phyloP scores from a whole-genome alignment of 192 early-diverging fungal species.

The Rhizophagus prolifer region DNA sequence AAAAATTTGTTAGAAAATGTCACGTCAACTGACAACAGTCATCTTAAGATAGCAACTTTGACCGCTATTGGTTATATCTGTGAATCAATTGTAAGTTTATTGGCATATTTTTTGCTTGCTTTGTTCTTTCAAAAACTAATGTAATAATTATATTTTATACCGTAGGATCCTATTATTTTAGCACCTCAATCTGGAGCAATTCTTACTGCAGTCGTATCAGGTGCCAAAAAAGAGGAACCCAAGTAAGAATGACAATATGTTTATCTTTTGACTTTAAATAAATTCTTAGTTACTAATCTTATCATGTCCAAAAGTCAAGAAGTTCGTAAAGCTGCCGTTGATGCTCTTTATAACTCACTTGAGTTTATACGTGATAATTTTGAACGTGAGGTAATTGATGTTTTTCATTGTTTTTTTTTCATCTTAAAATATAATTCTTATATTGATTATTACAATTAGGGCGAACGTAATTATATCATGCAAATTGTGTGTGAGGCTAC shows the following conservation, averaged over 20 bases:
- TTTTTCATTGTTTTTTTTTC: background rate
- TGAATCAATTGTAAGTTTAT: slow-evolving; percentile 74
- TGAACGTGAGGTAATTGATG: slow-evolving; percentile 70
- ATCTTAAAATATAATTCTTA: slow-evolving; percentile 11
- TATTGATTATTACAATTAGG: slow-evolving; percentile 38
- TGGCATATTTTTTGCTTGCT: background rate
- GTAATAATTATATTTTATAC: background rate
- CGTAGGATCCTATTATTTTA: slow-evolving; percentile 76
- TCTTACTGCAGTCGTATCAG: slow-evolving; percentile 91
- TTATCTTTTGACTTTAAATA: slow-evolving; percentile 18
- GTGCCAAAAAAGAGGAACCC: slow-evolving; percentile 90
- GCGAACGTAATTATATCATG: slow-evolving; percentile 98
- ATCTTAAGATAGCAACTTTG: slow-evolving; percentile 78
- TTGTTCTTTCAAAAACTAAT: background rate
- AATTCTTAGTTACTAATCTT: background rate
- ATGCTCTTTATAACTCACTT: slow-evolving; percentile 91
- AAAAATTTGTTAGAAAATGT: slow-evolving; percentile 76
- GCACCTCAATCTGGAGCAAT: slow-evolving; percentile 83
- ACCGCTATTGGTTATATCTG: slow-evolving; percentile 93
- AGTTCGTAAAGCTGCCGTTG: slow-evolving; percentile 85
- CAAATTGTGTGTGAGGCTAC: slow-evolving; percentile 97
- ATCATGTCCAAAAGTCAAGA: slow-evolving; percentile 56
- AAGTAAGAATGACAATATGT: slow-evolving; percentile 44
- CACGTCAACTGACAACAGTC: slow-evolving; percentile 59
- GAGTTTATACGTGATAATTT: slow-evolving; percentile 96